phyloP scores from a whole-genome alignment of 257 asterid species.

The Penstemon barbatus region DNA sequence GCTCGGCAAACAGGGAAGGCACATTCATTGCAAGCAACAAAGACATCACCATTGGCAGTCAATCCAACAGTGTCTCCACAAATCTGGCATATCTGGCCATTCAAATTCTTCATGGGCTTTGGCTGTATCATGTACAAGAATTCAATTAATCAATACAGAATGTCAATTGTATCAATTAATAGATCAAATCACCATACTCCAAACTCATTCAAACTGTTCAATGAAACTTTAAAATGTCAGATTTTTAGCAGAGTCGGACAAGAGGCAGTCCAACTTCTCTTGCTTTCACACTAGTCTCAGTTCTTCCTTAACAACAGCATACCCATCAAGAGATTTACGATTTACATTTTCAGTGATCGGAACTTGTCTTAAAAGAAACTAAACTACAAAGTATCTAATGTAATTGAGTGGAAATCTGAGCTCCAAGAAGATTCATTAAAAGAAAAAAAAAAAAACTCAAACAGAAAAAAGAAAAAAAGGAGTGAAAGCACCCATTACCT shows the following conservation, averaged over 20 bases:
- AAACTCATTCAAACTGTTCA: not conserved
- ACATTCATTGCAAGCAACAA: conserved; percentile 54
- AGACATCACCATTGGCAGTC: conserved; percentile 53
- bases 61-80: conserved; percentile 72
- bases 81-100: conserved; percentile 74
- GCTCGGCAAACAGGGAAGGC: too few species aligned
- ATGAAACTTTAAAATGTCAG: conserved; percentile 2
- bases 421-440: not conserved
- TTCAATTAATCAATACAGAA: not conserved
- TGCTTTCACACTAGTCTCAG: not conserved
- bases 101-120: conserved; percentile 57
- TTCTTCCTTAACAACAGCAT: too few species aligned
- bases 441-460: too few species aligned
- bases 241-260: conserved; percentile 1
- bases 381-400: not conserved
- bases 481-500: too few species aligned
- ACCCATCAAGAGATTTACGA: too few species aligned
- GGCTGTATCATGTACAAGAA: conserved; percentile 45
- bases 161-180: not conserved
- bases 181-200: conserved; percentile 1
- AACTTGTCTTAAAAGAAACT: too few species aligned
- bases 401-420: conserved; percentile 21
- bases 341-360: not conserved
- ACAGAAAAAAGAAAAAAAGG: too few species aligned
- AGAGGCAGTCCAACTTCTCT: not conserved